Evolutionary conservation across 768 basidiomycete species (phyloP).

Genomic region (Termitomyces sp.): DNA sequence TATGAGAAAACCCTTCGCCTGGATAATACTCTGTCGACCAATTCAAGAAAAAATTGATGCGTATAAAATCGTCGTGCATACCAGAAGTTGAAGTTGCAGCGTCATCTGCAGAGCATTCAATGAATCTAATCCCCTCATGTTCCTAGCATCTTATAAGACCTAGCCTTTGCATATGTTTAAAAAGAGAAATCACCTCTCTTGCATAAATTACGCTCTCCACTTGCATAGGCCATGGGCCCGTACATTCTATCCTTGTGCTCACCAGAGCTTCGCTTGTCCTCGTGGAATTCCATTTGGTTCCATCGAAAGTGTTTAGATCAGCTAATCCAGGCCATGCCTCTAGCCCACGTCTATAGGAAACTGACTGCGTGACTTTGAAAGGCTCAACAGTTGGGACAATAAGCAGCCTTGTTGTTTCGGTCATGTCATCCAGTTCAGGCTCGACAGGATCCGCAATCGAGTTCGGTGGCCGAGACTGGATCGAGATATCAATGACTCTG

Average conservation of each 20-base stretch:
- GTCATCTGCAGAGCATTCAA: slow-evolving; percentile 49
- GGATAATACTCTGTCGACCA: slow-evolving; percentile 46
- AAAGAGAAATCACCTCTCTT: slow-evolving; percentile 33
- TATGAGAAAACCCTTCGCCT: slow-evolving; percentile 60
- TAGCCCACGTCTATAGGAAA: slow-evolving; percentile 46
- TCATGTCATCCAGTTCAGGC: slow-evolving; percentile 27
- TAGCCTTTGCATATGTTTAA: background rate
- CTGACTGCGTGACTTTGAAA: slow-evolving; percentile 47
- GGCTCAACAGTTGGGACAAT: slow-evolving; percentile 62
- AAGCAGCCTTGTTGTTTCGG: slow-evolving; percentile 65
- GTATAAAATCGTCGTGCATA: slow-evolving; percentile 17
- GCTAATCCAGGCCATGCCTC: slow-evolving; percentile 39
- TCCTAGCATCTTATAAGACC: slow-evolving; percentile 27
- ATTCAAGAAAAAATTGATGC: background rate
- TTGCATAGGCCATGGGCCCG: slow-evolving; percentile 51
- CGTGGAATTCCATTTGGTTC: slow-evolving; percentile 45
- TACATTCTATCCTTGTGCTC: slow-evolving; percentile 42
- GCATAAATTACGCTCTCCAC: slow-evolving; percentile 44
- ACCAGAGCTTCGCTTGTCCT: slow-evolving; percentile 55
- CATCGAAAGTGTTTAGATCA: slow-evolving; percentile 50
- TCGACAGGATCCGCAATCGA: slow-evolving; percentile 22
- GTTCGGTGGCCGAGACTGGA: slow-evolving; percentile 51
- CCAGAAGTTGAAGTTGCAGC: slow-evolving; percentile 43
- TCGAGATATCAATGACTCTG: slow-evolving; percentile 74
- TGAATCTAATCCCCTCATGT: slow-evolving; percentile 37